These are phyloP conservation scores for Prillingera fragicola DNA, from an alignment of 1,284 basidiomycete species.

Conservation along the genomic window DNA sequence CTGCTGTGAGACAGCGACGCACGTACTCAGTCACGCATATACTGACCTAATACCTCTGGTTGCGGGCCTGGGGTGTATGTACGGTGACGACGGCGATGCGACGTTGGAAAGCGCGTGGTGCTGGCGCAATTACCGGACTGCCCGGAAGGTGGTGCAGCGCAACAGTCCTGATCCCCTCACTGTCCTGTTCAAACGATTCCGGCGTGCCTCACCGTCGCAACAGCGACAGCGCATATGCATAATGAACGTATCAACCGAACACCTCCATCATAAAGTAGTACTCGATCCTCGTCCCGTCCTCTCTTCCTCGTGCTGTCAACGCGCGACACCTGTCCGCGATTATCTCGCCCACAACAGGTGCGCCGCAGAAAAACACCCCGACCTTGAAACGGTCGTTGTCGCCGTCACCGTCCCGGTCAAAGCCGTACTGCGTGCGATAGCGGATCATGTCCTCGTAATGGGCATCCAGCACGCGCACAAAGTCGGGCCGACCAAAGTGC, in stretches of 20 bases:
- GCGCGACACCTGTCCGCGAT: constrained; percentile 26
- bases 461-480: constrained; percentile 26
- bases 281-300: constrained; percentile 22
- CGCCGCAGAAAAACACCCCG: constrained; percentile 32
- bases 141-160: no score
- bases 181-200: no score
- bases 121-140: no score
- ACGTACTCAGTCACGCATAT: no score
- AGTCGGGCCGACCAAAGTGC: constrained; percentile 28
- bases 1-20: no score
- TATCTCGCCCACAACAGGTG: constrained; percentile 31
- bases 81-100: no score
- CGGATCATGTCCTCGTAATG: constrained; percentile 31
- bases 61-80: no score
- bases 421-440: constrained; percentile 9
- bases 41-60: no score
- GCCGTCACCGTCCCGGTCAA: constrained; percentile 8
- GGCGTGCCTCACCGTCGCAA: no score
- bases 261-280: constrained; percentile 35
- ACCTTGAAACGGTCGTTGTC: constrained; percentile 25
- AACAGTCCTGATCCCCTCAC: no score
- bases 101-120: no score
- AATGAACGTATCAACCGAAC: constrained; percentile 22
- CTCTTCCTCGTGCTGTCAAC: constrained; percentile 20
- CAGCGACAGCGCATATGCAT: no score